A percentile compares a stretch with the other conserved stretches of the same genome.
These are phyloP conservation scores for Cronartium quercuum DNA, from an alignment of 1,284 basidiomycete genomes.

Conservation along the genomic window DNA sequence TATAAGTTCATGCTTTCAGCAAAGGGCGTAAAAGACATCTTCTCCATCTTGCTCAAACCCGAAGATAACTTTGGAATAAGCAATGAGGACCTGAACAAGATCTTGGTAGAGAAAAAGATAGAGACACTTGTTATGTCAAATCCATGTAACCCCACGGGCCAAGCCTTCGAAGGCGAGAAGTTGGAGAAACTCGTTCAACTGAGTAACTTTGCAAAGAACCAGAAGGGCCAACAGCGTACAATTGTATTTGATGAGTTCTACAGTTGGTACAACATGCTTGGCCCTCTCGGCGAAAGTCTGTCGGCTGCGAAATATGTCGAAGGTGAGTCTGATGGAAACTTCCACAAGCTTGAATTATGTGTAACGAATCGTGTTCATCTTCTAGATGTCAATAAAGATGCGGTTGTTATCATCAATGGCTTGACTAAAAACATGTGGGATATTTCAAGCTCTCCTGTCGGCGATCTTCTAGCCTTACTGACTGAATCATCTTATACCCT, in stretches of 20 bases:
- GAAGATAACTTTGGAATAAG: conserved; percentile 40
- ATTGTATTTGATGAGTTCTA: conserved; percentile 70
- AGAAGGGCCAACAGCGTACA: conserved; percentile 68
- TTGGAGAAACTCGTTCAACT: conserved; percentile 71
- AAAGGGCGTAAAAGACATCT: conserved; percentile 80
- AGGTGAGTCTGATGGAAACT: conserved; percentile 68
- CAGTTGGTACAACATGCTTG: conserved; percentile 53
- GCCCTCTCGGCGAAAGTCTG: conserved; percentile 87
- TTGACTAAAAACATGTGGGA: conserved; percentile 69
- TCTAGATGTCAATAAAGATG: conserved; percentile 69
- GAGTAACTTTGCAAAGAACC: too few species aligned
- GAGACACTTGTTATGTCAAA: conserved; percentile 83
- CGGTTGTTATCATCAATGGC: conserved; percentile 79
- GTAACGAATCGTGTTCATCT: conserved; percentile 38
- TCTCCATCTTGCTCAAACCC: conserved; percentile 61
- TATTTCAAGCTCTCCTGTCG: neutral
- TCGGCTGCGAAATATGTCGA: conserved; percentile 68
- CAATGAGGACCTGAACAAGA: conserved; percentile 31
- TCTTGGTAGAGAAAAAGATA: conserved; percentile 60
- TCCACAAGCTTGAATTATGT: conserved; percentile 53
- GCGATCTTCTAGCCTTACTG: neutral
- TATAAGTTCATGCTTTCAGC: conserved; percentile 67
- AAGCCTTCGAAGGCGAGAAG: conserved; percentile 66
- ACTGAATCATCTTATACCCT: neutral
- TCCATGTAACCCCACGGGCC: conserved; percentile 85